A percentile compares a stretch with the other conserved stretches of the same genome.
phyloP scores from a whole-genome alignment of 2,329 filamentous ascomycete genomes.

The Passalora sequoiae region DNA sequence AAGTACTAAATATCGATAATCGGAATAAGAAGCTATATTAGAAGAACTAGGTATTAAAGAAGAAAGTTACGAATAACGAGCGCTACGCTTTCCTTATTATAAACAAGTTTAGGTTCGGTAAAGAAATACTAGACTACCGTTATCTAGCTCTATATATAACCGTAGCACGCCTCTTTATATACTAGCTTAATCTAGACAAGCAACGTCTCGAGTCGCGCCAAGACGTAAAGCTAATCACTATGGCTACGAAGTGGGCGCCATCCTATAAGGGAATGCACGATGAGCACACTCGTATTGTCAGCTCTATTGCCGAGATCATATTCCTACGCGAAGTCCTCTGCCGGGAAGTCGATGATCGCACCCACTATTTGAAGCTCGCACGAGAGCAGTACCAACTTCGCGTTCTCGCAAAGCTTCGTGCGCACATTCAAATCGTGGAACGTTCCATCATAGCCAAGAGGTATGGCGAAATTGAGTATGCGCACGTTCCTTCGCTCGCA shows the following conservation, averaged over 20 bases:
- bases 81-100: conserved; percentile 39
- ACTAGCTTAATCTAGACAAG: conserved; percentile 50
- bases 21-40: conserved; percentile 12
- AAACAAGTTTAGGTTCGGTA: neutral
- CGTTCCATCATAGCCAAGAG: conserved; percentile 45
- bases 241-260: conserved; percentile 59
- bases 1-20: conserved; percentile 22
- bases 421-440: conserved; percentile 52
- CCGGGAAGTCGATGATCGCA: conserved; percentile 38
- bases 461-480: conserved; percentile 51
- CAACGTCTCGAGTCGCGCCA: conserved; percentile 38
- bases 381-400: conserved; percentile 50
- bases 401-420: conserved; percentile 49
- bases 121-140: conserved; percentile 36
- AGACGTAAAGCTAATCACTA: conserved; percentile 46
- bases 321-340: conserved; percentile 39
- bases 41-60: conserved; percentile 26
- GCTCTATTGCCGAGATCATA: conserved; percentile 54
- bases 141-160: conserved; percentile 51
- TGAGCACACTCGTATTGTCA: conserved; percentile 53
- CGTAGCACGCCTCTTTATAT: conserved; percentile 53
- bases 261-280: conserved; percentile 53
- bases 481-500: conserved; percentile 52
- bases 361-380: conserved; percentile 50
- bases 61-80: conserved; percentile 31